Base-by-base conservation (phyloP, 2,329 filamentous ascomycete species). In the Monilinia vaccinii-corymbosi region DNA sequence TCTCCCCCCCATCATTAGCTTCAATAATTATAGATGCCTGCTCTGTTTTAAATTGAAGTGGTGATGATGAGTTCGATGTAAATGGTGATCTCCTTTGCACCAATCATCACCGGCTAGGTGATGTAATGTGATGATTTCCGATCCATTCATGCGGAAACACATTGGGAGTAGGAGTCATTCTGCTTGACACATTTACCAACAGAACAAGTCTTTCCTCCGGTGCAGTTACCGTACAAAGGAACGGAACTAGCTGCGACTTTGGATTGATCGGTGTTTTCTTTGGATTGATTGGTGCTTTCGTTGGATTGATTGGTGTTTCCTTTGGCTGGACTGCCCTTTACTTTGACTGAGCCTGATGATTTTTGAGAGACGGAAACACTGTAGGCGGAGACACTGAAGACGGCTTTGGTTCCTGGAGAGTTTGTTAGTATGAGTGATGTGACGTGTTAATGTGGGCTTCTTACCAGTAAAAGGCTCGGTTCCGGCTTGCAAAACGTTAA, bases 391-490 rank as follows among this genome's bases (percentile, higher is more conserved):
- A 59, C 57, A 13, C 13, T 38, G 23, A 55, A 59, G 21, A 55
- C 49, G 31, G 57, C 57, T 18, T 40, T 23, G 31, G 49, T 32
- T 18, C 57, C 57, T 59, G 8, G 9, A 16, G 10, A 14, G 11
- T 5, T 38, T 25, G 7, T 57, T 48, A 47, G 45, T 23, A 57
- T 13, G 4, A 13, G 28, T 21, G 0, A 23, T 32, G 4, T n/a
- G 5, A 23, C 4, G 16, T 10, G 14, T 4, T n/a, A 2, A 10
- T 7, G 23, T 21, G 11, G 4, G 18, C 16, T 36, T 13, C 61
- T 23, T 74, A 60, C 80, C 81, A 46, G 74, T 75, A 64, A 60
- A 83, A 2, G 81, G 77, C 73, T 84, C 81, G 5, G 81, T 83
- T 10, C 81, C 81, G 8, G 79, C 80, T 60, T 77, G 76, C 38